Evolutionary conservation across 179 eudicot species (phyloP).

Genomic region (Dionaea muscipula): DNA sequence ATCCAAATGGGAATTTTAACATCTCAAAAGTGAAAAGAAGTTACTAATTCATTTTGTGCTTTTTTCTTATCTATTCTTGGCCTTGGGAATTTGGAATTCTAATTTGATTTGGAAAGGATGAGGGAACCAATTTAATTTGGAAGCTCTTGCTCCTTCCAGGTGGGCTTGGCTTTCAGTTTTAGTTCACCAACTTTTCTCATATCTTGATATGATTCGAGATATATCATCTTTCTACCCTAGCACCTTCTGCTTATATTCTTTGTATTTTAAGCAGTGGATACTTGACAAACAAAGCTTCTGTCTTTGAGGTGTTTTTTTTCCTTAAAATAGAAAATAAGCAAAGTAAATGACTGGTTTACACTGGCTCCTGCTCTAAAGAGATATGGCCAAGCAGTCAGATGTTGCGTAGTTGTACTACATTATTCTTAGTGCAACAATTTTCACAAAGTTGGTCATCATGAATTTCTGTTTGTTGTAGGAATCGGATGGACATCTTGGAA

Average conservation of each 20-base stretch:
- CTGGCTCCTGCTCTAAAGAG: too few relatives aligned
- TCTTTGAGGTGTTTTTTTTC: background rate
- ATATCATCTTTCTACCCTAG: too few relatives aligned
- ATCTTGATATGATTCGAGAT: background rate
- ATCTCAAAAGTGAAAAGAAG: too few relatives aligned
- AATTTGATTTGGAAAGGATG: background rate
- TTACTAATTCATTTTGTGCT: too few relatives aligned
- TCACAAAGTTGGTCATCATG: background rate
- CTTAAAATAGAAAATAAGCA: background rate
- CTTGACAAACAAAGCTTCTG: background rate
- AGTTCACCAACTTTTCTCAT: background rate
- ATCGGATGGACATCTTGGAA: constrained; percentile 99
- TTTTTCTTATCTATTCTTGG: too few relatives aligned
- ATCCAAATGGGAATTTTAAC: background rate
- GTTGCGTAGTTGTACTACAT: background rate
- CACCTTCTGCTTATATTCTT: background rate
- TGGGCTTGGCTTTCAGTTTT: background rate
- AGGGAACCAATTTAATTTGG: background rate
- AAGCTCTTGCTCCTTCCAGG: background rate
- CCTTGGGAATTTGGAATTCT: background rate
- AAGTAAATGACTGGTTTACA: too few relatives aligned
- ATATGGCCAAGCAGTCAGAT: too few relatives aligned
- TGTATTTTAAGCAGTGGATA: background rate
- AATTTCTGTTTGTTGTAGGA: constrained; percentile 36
- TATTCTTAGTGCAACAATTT: background rate